Percentiles rank a stretch among this genome's conserved stretches.
Conservation (phyloP, 345 rosid species). For the Stellera chamaejasme region DNA sequence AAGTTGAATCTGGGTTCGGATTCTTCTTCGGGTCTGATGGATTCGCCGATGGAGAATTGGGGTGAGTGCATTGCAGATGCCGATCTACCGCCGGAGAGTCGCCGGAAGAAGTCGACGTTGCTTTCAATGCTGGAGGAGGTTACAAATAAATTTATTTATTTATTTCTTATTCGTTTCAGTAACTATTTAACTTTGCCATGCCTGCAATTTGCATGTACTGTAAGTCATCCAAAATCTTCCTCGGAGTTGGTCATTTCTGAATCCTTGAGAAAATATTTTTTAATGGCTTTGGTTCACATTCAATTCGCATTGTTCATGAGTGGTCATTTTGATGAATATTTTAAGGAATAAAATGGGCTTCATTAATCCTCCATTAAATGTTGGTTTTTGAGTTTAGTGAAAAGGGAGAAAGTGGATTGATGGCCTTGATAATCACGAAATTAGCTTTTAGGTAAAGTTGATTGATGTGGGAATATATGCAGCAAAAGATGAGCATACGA, state of each 20-base stretch:
- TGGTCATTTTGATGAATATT: too few species aligned
- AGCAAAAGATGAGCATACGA: slow-evolving; percentile 19
- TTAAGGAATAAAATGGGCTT: too few species aligned
- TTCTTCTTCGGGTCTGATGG: slow-evolving; percentile 33
- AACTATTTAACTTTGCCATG: too few species aligned
- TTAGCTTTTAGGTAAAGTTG: slow-evolving; percentile 37
- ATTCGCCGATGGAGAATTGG: slow-evolving; percentile 34
- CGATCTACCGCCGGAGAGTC: slow-evolving; percentile 28
- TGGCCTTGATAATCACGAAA: slow-evolving; percentile 28
- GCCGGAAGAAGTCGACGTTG: slow-evolving; percentile 60
- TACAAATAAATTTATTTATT: not conserved
- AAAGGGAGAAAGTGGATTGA: slow-evolving; percentile 9
- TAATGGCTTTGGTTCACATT: too few species aligned
- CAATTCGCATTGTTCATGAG: too few species aligned
- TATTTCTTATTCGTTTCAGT: not conserved
- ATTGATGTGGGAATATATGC: slow-evolving; percentile 45
- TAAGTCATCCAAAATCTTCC: slow-evolving; percentile 14
- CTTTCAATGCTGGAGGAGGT: slow-evolving; percentile 88
- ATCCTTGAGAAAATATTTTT: not conserved
- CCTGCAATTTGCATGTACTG: not conserved
- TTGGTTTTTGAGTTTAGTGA: slow-evolving; percentile 29
- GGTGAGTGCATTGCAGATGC: slow-evolving; percentile 18
- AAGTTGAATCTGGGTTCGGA: slow-evolving; percentile 23
- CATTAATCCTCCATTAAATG: not conserved
- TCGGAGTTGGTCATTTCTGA: slow-evolving; percentile 13